These are phyloP conservation scores for Flammula alnicola DNA, from an alignment of 1,284 basidiomycete genomes.

Conservation along the genomic window DNA sequence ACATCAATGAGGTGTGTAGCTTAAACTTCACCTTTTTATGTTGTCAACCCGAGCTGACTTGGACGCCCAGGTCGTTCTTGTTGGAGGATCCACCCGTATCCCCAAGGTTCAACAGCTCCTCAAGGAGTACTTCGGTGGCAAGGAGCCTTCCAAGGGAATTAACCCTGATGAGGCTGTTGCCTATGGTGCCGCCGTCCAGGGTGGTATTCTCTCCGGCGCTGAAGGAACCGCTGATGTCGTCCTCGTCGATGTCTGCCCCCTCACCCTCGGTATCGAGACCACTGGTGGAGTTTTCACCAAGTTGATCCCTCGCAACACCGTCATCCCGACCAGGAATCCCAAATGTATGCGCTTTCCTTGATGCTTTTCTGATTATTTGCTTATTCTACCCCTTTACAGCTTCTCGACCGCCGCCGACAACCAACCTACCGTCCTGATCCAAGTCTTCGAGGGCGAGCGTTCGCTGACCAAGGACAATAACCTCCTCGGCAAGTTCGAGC, in stretches of 20 bases:
- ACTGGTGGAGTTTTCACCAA: constrained; percentile 99
- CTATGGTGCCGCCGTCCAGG: constrained; percentile 97
- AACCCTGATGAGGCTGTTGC: constrained; percentile 97
- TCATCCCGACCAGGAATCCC: constrained; percentile 96
- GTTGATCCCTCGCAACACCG: constrained; percentile 95
- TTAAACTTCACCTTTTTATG: not conserved
- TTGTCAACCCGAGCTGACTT: not conserved
- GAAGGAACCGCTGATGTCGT: constrained; percentile 86
- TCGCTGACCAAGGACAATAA: constrained; percentile 98
- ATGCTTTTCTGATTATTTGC: constrained; percentile 4
- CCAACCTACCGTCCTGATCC: constrained; percentile 90
- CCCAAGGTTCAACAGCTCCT: constrained; percentile 98
- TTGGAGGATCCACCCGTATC: constrained; percentile 98
- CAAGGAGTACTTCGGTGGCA: constrained; percentile 90
- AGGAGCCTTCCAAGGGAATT: constrained; percentile 92
- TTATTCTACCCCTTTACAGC: constrained; percentile 37
- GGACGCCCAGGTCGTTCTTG: constrained; percentile 72
- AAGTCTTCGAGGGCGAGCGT: constrained; percentile 95
- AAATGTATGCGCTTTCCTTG: constrained; percentile 60
- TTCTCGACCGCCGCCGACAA: constrained; percentile 98
- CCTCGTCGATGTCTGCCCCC: constrained; percentile 94
- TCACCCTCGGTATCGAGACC: constrained; percentile 97
- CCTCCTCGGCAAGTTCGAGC: constrained; percentile 95
- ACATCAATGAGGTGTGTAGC: constrained; percentile 81
- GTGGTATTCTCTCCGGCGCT: constrained; percentile 92